phyloP scores from a whole-genome alignment of 257 asterid genomes.

The Knoxia roxburghii region DNA sequence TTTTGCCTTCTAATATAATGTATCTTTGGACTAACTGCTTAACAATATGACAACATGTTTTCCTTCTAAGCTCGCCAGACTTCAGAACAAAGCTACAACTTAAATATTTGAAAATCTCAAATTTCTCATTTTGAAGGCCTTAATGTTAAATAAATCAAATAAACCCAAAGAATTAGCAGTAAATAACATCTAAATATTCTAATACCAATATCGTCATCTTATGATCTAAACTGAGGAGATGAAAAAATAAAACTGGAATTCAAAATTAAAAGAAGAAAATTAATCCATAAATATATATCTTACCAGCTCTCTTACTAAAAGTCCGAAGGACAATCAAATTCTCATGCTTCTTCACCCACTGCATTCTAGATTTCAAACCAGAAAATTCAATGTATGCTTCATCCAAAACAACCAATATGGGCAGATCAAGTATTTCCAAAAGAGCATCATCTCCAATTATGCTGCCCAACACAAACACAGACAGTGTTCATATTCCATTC shows the following conservation, averaged over 20 bases:
- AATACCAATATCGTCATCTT: background rate
- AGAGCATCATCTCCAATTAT: constrained; percentile 71
- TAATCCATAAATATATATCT: background rate
- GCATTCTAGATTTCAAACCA: constrained; percentile 82
- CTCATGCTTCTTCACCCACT: constrained; percentile 94
- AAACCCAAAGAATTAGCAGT: background rate
- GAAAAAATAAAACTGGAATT: background rate
- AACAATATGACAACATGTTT: too few relatives aligned
- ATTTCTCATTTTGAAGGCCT: background rate
- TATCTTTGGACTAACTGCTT: too few relatives aligned
- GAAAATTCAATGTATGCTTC: constrained; percentile 96
- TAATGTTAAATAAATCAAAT: background rate
- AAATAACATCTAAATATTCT: background rate
- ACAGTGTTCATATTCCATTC: background rate
- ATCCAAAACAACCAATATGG: constrained; percentile 85
- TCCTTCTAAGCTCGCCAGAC: too few relatives aligned
- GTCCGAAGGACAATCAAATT: constrained; percentile 95
- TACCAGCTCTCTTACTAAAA: constrained; percentile 98
- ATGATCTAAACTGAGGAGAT: background rate
- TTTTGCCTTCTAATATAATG: too few relatives aligned
- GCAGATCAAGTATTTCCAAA: constrained; percentile 59
- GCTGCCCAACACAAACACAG: constrained; percentile 38
- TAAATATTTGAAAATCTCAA: background rate
- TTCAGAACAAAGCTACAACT: too few relatives aligned
- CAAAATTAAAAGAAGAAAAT: background rate